Base-by-base conservation (phyloP, 1,284 basidiomycete genomes). In the Fomitopsis palustris region DNA sequence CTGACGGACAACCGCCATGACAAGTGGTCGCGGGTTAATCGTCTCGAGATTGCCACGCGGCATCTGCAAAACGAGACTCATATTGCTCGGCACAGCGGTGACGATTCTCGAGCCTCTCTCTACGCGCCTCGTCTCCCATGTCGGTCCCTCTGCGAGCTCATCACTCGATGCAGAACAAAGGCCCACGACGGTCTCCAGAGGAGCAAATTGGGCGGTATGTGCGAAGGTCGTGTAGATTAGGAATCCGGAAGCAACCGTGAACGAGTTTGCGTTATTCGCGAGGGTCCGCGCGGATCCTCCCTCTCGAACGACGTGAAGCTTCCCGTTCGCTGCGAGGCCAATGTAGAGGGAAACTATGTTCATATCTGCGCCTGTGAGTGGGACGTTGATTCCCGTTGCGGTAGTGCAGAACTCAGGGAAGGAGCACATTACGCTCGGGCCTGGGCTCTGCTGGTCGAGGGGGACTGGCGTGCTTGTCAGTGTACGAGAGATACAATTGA, bases 21-120 rank as follows among this genome's bases (percentile, higher is more conserved):
- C 95, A 61, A 99, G 77, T 1, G 96, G 92, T 35, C 97, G 81
- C 1, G 97, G 97, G 67, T 90, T 93, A 58, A 99, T 89, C 0
- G 95, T 98, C 77, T 99, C 97, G 56, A 99, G 72, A 73, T 99
- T 99, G 0, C 97, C 97, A 65, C 97, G 79, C 0, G 96, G 97
- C 95, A 99, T 99, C 77, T 99, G 97, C 14, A 99, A 76, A 1
- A 99, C 91, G 17, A 98, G 74, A 64, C 83, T 88, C 93, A 97
- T 98, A 8, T 85, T 78, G 62, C 88, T 93, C 2, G 94, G 90
- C 0, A 96, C 88, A 12, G 88, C 89, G 0, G 88, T 85, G 1
- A 97, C 93, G 29, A 96, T 94, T 59, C 88, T 77, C 1, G 92
- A 89, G 0, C 95, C 95, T 51, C 96, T 78, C 73, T 98, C 95